Base-by-base conservation (phyloP, 2,329 filamentous ascomycete genomes). In the Diatrype stigma region DNA sequence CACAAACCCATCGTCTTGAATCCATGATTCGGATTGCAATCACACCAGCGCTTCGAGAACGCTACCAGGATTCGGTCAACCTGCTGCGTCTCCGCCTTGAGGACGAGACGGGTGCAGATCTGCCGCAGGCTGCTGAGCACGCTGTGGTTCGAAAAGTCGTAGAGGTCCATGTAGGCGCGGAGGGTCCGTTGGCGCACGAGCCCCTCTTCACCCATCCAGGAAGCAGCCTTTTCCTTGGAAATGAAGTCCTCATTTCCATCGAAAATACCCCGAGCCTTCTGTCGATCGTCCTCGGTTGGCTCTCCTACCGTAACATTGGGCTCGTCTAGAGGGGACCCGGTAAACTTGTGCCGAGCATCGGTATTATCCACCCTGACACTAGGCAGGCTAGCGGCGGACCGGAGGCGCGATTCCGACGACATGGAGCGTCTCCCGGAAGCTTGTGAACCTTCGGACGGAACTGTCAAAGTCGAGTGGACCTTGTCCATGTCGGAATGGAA, bases 41-140 rank as follows among this genome's bases (percentile, higher is more conserved):
- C 82, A 67, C 90, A 96, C 94, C 94, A 99, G 54, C 93, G 79
- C 57, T 84, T 85, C 3, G 94, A 90, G 62, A 97, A 93, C 19
- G 89, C 87, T 62, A 95, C 89, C 56, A 99, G 73, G 52, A 99
- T 93, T 32, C 94, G 87, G 67, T 99, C 94, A 19, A 99, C 90
- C 69, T 99, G 93, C 70, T 99, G 94, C 2, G 92, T 96, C 71
- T 99, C 94, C 38, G 89, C 94, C 59, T 89, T 89, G 51, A 99
- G 77, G 4, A 94, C 79, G 22, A 97, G 77, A 30, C 89, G 86
- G 48, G 82, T 82, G 67, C 94, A 99, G 23, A 99, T 78, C 53
- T 86, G 82, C 23, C 94, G 85, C 56, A 97, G 77, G 7, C 89
- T 84, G 35, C 80, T 77, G 16, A 97, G 78, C 45, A 97, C 86